Conservation (phyloP, 192 early-diverging fungal genomes). For the Coemansia sp. region DNA sequence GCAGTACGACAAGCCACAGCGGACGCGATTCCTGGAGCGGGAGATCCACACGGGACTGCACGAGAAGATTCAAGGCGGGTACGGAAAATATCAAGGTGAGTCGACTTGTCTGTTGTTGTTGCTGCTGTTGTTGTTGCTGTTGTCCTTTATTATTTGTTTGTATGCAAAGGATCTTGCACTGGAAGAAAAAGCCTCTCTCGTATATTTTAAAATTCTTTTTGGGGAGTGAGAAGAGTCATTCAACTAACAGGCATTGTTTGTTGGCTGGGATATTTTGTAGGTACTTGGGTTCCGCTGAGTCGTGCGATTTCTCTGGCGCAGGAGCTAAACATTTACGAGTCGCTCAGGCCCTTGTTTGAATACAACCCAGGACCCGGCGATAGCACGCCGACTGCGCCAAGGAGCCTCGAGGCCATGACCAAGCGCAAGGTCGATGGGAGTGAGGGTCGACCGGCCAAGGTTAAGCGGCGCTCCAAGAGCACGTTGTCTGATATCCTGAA, state of each 20-base stretch:
- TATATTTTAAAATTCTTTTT: background rate
- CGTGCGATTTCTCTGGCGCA: slow-evolving; percentile 35
- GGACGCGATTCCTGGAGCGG: slow-evolving; percentile 86
- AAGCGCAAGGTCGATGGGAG: slow-evolving; percentile 29
- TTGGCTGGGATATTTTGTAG: slow-evolving; percentile 17
- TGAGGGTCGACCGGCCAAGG: background rate
- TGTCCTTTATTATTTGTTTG: background rate
- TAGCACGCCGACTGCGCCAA: slow-evolving; percentile 47
- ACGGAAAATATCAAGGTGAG: slow-evolving; percentile 90
- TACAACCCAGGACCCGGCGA: slow-evolving; percentile 42
- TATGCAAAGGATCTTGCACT: background rate
- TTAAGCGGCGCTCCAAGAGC: slow-evolving; percentile 15
- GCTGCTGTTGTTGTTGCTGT: background rate
- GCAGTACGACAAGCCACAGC: slow-evolving; percentile 76
- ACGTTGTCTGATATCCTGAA: slow-evolving; percentile 5
- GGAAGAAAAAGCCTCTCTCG: background rate
- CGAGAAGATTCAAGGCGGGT: slow-evolving; percentile 95
- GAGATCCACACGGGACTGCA: slow-evolving; percentile 77
- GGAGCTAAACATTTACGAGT: slow-evolving; percentile 36
- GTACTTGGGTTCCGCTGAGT: slow-evolving; percentile 53
- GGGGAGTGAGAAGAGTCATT: background rate
- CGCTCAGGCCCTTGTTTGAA: slow-evolving; percentile 37
- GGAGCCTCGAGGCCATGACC: slow-evolving; percentile 49
- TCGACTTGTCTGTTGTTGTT: background rate
- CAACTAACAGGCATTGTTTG: background rate